Evolutionary conservation across 768 basidiomycete genomes (phyloP), one percentile per base, ranked within the genome.

Genomic region (Auriculariales sp.): DNA sequence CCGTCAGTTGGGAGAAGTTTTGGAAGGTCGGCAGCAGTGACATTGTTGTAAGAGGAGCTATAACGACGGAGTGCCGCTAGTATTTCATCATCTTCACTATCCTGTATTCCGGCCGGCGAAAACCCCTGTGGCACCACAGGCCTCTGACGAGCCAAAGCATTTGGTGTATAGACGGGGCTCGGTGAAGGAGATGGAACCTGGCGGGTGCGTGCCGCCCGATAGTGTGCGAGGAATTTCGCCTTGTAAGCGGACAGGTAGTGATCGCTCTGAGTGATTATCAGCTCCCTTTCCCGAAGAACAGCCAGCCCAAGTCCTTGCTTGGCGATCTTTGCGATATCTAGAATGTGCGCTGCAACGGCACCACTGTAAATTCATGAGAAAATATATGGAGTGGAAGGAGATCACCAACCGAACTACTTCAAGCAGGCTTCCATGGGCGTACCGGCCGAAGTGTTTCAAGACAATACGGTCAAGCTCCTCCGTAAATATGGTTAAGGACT

Each of bases 371-470:
- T 19, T 34, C 27, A 25, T 51, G 32, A 32, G 24, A 7, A 24
- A 19, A 17, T 6, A 44, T 19, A 25, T 22, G 4, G 39, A 25
- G 22, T 44, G 0, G 19, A 44, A 7, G 11, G 39, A 32, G 31
- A 32, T 7, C 31, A 32, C 31, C 9, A 15, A 15, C 15, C 15
- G 31, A 32, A 32, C 31, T 9, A 15, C 31, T 32, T 32, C 31
- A 15, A 32, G 70, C 2, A 80, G 63, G 6, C 65, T 63, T 0
- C 80, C 79, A 49, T 75, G 71, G 0, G 74, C 71, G 57, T 77
- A 75, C 0, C 66, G 51, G 0, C 54, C 59, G 51, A 86, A 85
- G 52, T 82, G 76, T 0, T 53, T 29, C 0, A 60, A 54, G 6
- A 80, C 70, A 3, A 83, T 61, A 1, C 52, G 51, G 22, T 68